Base-by-base conservation (phyloP, 768 basidiomycete species). In the Podaxis sp. region DNA sequence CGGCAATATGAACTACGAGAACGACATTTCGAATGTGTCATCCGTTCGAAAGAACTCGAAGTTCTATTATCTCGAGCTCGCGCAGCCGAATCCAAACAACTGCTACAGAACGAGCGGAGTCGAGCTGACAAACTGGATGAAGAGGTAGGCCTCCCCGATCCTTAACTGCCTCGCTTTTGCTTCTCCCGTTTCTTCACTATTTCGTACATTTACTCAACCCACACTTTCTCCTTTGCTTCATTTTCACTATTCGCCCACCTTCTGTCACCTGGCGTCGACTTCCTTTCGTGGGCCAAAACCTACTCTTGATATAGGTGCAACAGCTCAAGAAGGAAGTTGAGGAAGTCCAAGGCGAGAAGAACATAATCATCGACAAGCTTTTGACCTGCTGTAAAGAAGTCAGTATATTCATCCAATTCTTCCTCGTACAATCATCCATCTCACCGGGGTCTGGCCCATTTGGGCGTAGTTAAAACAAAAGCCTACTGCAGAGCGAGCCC, bases 21-120 rank as follows among this genome's bases (percentile, higher is more conserved):
- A 77, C 88, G 87, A 71, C 93, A 95, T 79, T 95, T 94, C 68
- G 93, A 94, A 76, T 93, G 91, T 66, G 89, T 95, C 29, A 88
- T 95, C 60, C 90, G 93, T 46, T 94, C 93, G 47, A 95, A 95
- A 75, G 93, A 95, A 74, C 82, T 95, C 24, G 93, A 95, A 71
- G 90, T 95, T 15, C 76, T 95, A 19, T 80, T 95, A 15, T 93
- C 93, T 53, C 86, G 92, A 36, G 93, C 93, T 47, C 87, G 93
- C 72, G 89, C 91, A 25, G 91, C 93, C 9, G 93, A 94, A 69
- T 91, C 93, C 72, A 90, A 89, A 73, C 89, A 93, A 67, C 79
- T 94, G 51, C 88, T 88, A 13, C 90, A 93, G 53, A 83, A 85
- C 55, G 91, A 93, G 73, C 90, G 86, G 72, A 67, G 71, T 53